Conservation (phyloP, 2,329 filamentous ascomycete genomes). For the Aspergillus transmontanensis region DNA sequence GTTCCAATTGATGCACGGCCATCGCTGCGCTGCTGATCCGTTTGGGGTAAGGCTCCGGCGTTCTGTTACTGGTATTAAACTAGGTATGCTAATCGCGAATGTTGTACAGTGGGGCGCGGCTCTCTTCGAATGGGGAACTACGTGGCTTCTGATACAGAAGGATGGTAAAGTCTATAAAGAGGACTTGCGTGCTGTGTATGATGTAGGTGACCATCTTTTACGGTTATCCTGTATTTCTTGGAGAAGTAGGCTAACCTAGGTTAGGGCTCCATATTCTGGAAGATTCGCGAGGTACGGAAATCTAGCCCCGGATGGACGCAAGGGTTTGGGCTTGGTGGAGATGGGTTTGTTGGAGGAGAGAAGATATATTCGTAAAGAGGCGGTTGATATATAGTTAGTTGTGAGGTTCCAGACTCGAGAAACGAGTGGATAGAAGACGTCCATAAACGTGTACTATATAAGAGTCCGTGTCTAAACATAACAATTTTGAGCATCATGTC, state of each 20-base stretch:
- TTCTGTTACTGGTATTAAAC: too few species aligned
- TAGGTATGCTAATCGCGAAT: background rate
- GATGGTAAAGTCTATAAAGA: conserved; percentile 34
- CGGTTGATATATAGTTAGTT: too few species aligned
- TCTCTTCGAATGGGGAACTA: conserved; percentile 46
- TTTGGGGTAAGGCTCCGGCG: background rate
- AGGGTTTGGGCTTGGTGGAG: background rate
- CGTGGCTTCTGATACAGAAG: conserved; percentile 33
- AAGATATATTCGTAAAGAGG: background rate
- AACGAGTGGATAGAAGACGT: too few species aligned
- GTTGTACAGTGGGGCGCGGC: conserved; percentile 41
- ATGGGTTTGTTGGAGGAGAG: background rate
- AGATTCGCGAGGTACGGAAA: background rate
- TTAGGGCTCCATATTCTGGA: background rate
- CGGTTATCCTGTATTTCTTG: background rate
- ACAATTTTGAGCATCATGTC: too few species aligned
- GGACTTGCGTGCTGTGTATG: conserved; percentile 29
- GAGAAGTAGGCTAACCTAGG: background rate
- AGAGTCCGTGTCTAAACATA: too few species aligned
- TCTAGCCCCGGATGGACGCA: background rate
- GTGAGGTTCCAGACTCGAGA: too few species aligned
- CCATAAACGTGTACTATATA: too few species aligned
- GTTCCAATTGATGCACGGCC: background rate
- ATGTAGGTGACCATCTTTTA: conserved; percentile 37
- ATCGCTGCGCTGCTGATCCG: background rate